Evolutionary conservation across 1,139 yeast species (phyloP), one percentile per base, ranked within the genome.

Genomic region (Entelexis paramagnoliae): DNA sequence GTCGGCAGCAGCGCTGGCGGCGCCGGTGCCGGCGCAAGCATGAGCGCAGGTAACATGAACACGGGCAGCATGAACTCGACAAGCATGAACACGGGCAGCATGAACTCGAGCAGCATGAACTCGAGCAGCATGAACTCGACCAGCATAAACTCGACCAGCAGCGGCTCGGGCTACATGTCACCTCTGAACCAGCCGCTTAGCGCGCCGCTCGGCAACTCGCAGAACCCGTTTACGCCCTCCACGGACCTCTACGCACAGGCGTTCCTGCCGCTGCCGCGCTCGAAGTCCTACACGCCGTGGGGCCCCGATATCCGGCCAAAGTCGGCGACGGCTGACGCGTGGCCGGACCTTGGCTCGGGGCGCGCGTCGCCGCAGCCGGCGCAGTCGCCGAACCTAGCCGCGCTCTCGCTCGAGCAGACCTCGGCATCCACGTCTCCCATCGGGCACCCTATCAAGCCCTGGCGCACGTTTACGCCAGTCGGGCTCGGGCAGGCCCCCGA

Each of bases 191-290:
- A 19, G 33, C 48, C 51, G 19, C 40, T 41, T 13, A 35, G 28
- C 26, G 47, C 34, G 26, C 36, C 48, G 32, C 24, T 38, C 13
- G 16, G 20, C n/a, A 24, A 35, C 40, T 3, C 50, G 17, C 46
- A 42, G 46, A 42, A 42, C 36, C 24, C 52, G 34, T 50, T 42
- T 41, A 35, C 50, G 19, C 24, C 55, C 28, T 16, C 48, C n/a
- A 13, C 49, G 13, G 61, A 57, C 47, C 51, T 58, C 38, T 59
- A 58, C 50, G 13, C 53, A n/a, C 60, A 58, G 50, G 61, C 61
- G 26, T 59, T 59, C 32, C 33, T 55, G 48, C 55, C 57, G 14
- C 41, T 54, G 40, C 52, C 56, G n/a, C 56, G 55, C 32, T 22
- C 54, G 19, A 42, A 54, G 41, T 44, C 45, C 13, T 54, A 46